Conservation (phyloP, 306 rosid genomes). For the Senna siamea region DNA sequence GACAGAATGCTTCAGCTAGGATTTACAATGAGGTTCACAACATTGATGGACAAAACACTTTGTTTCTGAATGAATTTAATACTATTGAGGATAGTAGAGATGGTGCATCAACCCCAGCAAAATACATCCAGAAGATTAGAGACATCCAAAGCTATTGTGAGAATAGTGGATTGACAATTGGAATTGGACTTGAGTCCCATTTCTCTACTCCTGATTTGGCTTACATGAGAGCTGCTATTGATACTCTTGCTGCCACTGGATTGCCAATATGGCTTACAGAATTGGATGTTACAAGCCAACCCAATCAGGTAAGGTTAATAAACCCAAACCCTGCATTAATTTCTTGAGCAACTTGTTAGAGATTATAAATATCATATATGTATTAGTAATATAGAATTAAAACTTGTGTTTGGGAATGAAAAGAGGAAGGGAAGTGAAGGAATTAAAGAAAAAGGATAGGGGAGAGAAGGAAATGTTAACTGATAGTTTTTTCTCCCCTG, state of each 20-base stretch:
- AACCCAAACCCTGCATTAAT: not conserved
- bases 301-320: constrained; percentile 55
- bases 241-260: constrained; percentile 62
- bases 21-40: constrained; percentile 48
- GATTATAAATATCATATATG: too few relatives aligned
- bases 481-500: too few relatives aligned
- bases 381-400: too few relatives aligned
- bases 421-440: too few relatives aligned
- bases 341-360: too few relatives aligned
- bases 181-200: constrained; percentile 79
- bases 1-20: constrained; percentile 42
- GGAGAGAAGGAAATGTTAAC: too few relatives aligned
- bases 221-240: constrained; percentile 73
- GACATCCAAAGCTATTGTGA: constrained; percentile 45
- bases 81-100: constrained; percentile 70
- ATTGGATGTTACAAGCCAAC: constrained; percentile 57
- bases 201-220: constrained; percentile 57
- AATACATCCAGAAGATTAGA: constrained; percentile 57
- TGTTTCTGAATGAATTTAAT: constrained; percentile 74
- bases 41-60: constrained; percentile 47
- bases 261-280: constrained; percentile 82
- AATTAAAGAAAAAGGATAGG: too few relatives aligned
- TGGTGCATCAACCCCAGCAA: constrained; percentile 41
- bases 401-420: too few relatives aligned
- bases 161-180: constrained; percentile 30